A percentile compares a stretch with the other conserved stretches of the same genome.
Evolutionary conservation across 331 rosid genomes (phyloP).

Genomic region (Rhamnella rubrinervis): DNA sequence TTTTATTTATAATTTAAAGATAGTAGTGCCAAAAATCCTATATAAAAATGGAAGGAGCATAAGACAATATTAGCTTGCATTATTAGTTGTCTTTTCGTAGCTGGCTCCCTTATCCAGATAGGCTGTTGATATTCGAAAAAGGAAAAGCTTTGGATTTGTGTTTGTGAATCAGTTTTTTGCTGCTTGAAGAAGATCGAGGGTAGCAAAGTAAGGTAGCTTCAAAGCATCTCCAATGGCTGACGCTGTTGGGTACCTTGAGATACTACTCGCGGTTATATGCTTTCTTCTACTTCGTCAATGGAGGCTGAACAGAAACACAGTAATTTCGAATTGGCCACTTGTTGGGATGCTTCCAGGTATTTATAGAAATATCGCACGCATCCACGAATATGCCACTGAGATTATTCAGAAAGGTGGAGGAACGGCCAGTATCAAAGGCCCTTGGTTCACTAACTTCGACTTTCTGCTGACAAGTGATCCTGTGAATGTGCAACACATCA

Average conservation of each 20-base stretch:
- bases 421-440: constrained; percentile 34
- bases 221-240: not conserved
- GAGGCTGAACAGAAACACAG: not conserved
- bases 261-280: not conserved
- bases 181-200: too few species aligned
- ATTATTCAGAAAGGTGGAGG: constrained; percentile 15
- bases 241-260: not conserved
- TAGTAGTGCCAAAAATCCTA: too few species aligned
- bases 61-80: too few species aligned
- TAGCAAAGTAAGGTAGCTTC: too few species aligned
- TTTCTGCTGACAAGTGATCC: constrained; percentile 42
- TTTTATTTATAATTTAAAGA: too few species aligned
- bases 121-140: too few species aligned
- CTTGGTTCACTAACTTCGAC: constrained; percentile 32
- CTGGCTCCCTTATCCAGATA: too few species aligned
- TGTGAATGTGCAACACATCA: constrained; percentile 37
- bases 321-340: not conserved
- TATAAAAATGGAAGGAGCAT: too few species aligned
- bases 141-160: too few species aligned
- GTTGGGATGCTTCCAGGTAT: constrained; percentile 13
- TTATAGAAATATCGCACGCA: not conserved
- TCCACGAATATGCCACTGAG: constrained; percentile 27
- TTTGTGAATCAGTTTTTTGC: too few species aligned
- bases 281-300: not conserved
- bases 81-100: too few species aligned